phyloP scores from a whole-genome alignment of 2,329 filamentous ascomycete species.

The Fusarium compactum region DNA sequence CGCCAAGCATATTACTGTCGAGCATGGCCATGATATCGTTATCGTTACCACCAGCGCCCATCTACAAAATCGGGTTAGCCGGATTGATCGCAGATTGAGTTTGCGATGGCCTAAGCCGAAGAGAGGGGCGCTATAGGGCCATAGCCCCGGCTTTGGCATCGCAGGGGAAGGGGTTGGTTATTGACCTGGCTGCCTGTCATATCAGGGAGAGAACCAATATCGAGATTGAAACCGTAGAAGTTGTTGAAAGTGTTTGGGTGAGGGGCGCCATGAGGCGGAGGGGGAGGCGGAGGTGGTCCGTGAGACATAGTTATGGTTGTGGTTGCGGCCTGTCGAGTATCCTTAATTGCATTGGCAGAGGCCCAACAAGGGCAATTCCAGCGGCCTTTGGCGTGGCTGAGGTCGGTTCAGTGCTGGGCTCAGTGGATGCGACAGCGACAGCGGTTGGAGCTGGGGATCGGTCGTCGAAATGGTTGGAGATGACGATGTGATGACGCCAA shows the following conservation, averaged over 20 bases:
- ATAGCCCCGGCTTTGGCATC: constrained; percentile 31
- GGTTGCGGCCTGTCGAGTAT: constrained; percentile 39
- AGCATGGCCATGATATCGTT: constrained; percentile 59
- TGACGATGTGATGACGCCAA: constrained; percentile 8
- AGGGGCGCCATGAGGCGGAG: constrained; percentile 45
- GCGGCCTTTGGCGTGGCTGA: constrained; percentile 21
- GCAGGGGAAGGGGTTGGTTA: constrained; percentile 28
- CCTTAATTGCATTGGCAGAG: constrained; percentile 48
- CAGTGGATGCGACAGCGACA: constrained; percentile 21
- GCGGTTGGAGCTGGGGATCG: constrained; percentile 4
- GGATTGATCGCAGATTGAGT: constrained; percentile 26
- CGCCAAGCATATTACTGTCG: constrained; percentile 56
- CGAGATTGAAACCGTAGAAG: constrained; percentile 54
- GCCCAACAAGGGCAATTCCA: constrained; percentile 26
- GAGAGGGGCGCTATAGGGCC: constrained; percentile 25
- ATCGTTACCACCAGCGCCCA: constrained; percentile 48
- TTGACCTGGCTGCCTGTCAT: constrained; percentile 45
- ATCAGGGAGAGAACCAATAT: constrained; percentile 47
- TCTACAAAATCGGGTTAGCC: constrained; percentile 43
- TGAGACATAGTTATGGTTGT: constrained; percentile 49
- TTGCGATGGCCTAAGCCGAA: constrained; percentile 32
- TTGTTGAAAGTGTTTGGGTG: constrained; percentile 47
- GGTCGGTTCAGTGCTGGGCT: constrained; percentile 9
- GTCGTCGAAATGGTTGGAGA: constrained; percentile 12
- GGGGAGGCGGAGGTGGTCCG: constrained; percentile 52